phyloP scores from a whole-genome alignment of 371 early-diverging fungal genomes.

The Dichotomocladium elegans region DNA sequence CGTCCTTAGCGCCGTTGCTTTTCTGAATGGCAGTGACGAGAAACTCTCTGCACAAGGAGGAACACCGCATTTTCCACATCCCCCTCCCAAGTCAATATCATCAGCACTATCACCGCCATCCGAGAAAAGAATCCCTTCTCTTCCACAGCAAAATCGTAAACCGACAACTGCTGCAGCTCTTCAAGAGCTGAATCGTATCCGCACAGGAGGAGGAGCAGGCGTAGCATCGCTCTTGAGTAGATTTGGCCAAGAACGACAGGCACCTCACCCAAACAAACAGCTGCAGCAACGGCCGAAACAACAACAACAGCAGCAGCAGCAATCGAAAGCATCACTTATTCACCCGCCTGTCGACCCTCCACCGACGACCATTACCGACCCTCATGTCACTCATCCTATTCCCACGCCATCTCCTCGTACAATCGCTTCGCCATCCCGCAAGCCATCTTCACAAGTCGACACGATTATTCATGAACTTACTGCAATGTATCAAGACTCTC shows the following conservation, averaged over 20 bases:
- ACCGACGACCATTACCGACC: not conserved
- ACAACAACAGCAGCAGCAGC: too few species aligned
- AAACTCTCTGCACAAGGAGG: not conserved
- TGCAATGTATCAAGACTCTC: slow-evolving; percentile 16
- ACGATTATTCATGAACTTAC: slow-evolving; percentile 21
- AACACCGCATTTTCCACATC: too few species aligned
- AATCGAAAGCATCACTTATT: too few species aligned
- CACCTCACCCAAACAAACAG: not conserved
- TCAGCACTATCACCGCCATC: not conserved
- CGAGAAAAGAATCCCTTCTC: not conserved
- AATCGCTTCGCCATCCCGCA: not conserved
- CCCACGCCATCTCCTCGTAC: not conserved
- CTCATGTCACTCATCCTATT: too few species aligned
- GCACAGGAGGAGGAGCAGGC: slow-evolving; percentile 8
- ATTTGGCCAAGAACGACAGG: slow-evolving; percentile 7
- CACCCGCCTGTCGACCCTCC: not conserved
- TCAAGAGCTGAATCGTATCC: slow-evolving; percentile 7
- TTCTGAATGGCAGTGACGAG: slow-evolving; percentile 17
- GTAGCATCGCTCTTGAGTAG: slow-evolving; percentile 20
- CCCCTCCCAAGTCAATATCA: slow-evolving; percentile 1
- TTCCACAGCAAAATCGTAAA: slow-evolving; percentile 1
- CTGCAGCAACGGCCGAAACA: too few species aligned
- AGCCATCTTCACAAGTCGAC: slow-evolving; percentile 1
- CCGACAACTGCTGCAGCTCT: slow-evolving; percentile 7
- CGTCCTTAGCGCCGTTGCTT: slow-evolving; percentile 38